A percentile compares a stretch with the other conserved stretches of the same genome.
phyloP scores from a whole-genome alignment of 176 grass and related monocot species.

The Chloris gayana region DNA sequence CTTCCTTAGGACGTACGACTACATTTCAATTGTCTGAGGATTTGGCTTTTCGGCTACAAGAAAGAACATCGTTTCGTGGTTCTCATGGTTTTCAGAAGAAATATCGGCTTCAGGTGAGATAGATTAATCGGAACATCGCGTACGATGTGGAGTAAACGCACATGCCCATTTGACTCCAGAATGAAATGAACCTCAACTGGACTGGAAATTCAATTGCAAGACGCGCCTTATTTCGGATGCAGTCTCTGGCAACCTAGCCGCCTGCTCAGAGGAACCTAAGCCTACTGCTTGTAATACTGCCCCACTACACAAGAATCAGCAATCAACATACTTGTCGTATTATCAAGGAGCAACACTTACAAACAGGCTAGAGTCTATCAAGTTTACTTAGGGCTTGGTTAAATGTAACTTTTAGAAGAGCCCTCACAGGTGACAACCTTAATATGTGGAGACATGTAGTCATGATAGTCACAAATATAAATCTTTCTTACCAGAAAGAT shows the following conservation, averaged over 20 bases:
- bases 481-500: no score
- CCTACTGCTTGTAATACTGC: neutral
- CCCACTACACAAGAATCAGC: neutral
- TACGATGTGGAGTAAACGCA: neutral
- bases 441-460: no score
- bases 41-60: neutral
- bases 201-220: neutral
- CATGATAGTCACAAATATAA: no score
- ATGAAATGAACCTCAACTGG: neutral
- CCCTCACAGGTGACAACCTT: no score
- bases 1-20: neutral
- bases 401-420: no score
- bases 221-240: neutral
- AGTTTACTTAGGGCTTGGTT: neutral
- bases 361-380: neutral
- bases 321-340: neutral
- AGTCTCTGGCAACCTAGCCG: neutral
- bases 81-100: neutral
- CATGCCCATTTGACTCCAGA: neutral
- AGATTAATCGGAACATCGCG: neutral
- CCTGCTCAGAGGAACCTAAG: neutral
- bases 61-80: neutral
- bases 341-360: neutral
- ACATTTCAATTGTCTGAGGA: neutral
- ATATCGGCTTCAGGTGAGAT: neutral